Evolutionary conservation across 352 stramenopile species (phyloP), one percentile per base, ranked within the genome.

Genomic region (Phytophthora sansomeana): DNA sequence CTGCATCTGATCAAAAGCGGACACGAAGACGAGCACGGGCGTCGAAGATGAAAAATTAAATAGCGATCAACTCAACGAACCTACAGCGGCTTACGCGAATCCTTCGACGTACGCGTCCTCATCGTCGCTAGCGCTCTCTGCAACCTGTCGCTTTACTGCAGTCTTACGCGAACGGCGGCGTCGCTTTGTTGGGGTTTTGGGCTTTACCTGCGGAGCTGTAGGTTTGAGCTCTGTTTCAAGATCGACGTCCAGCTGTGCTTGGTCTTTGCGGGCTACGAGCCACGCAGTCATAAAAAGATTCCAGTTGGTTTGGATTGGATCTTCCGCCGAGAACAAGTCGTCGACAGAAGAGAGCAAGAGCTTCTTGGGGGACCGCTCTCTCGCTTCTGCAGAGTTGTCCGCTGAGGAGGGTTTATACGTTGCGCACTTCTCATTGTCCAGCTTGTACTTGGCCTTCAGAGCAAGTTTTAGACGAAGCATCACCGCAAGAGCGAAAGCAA

Each of bases 381-480:
- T 78, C 48, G 49, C 81, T 65, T 77, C 62, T n/a, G 64, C 44
- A 26, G 52, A 43, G 36, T 24, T 21, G 32, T 67, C 49, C 13
- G 75, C 53, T 21, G 63, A 63, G 8, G 74, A 70, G n/a, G 87
- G 87, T 44, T 90, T 82, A 48, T 92, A 96, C 30, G 82, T 94
- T 48, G 90, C 79, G 58, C 88, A 96, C 49, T 83, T 91, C 38
- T 93, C 88, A 59, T 92, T 85, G 39, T 91, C 78, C 30, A 96
- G 67, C 0, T 58, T 38, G 46, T 93, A 96, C 30, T 82, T 75
- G 1, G 76, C 66, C 55, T 95, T 93, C 17, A 96, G 69, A 24
- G 74, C 69, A 64, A 91, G 87, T 55, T 96, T 96, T 16, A 92
- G 69, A 8, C 76, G 83, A 19, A 96, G 64, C 47, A 93, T 63